Conservation (phyloP, 352 stramenopile species). For the Phytophthora citricola region DNA sequence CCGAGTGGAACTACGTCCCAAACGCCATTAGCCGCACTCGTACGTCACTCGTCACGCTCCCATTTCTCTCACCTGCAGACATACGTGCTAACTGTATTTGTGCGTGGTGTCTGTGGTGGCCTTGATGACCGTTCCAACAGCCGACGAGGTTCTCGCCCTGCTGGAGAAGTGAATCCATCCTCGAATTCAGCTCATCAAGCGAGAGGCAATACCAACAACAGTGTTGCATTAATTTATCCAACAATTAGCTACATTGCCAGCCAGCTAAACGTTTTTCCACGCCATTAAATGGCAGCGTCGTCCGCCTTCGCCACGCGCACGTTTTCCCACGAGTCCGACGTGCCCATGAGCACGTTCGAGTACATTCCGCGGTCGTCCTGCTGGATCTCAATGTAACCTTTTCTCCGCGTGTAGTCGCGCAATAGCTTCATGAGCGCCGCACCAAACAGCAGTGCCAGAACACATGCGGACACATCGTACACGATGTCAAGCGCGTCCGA, state of each 20-base stretch:
- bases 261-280: neutral
- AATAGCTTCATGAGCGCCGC: constrained; percentile 55
- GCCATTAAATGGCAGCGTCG: constrained; percentile 20
- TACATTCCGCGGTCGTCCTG: constrained; percentile 76
- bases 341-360: constrained; percentile 59
- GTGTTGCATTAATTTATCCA: constrained; percentile 31
- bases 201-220: constrained; percentile 1
- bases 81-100: constrained; percentile 5
- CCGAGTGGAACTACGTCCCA: constrained; percentile 65
- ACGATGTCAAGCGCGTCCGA: constrained; percentile 30
- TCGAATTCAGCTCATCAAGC: neutral
- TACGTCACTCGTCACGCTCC: constrained; percentile 31
- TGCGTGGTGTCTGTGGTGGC: constrained; percentile 1
- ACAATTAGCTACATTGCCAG: constrained; percentile 1
- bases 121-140: constrained; percentile 33
- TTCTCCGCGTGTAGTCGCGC: constrained; percentile 50
- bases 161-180: constrained; percentile 42
- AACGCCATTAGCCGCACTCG: constrained; percentile 51
- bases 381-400: constrained; percentile 69
- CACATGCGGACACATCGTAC: constrained; percentile 52
- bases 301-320: constrained; percentile 23
- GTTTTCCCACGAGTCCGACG: constrained; percentile 77
- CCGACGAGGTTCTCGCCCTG: constrained; percentile 61
- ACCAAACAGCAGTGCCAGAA: constrained; percentile 51
- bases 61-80: neutral